Percentiles rank a stretch among this genome's conserved stretches.
Evolutionary conservation across 23 red algal genomes (phyloP).

Genomic region (Pyropia yezoensis): DNA sequence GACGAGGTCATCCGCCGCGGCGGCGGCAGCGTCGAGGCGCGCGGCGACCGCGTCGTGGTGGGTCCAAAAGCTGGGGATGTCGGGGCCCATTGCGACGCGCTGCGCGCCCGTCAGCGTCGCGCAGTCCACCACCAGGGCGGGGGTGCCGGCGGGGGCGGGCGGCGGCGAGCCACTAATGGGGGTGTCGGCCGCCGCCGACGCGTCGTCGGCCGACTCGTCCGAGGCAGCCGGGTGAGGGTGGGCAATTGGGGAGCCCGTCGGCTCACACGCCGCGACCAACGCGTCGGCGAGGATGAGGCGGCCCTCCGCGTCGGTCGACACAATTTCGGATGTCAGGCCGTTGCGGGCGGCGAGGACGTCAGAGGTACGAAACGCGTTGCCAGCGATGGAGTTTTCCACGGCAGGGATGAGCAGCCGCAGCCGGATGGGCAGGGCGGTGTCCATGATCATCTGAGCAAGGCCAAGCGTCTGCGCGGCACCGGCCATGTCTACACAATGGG

Average conservation of each 20-base stretch:
- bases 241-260: too few species aligned
- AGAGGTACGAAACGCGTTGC: constrained; percentile 68
- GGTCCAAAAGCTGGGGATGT: constrained; percentile 70
- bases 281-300: constrained; percentile 93
- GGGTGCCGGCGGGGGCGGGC: constrained; percentile 5
- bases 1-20: constrained; percentile 46
- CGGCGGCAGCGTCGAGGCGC: constrained; percentile 15
- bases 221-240: too few species aligned
- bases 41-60: constrained; percentile 38
- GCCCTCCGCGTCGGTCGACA: constrained; percentile 94
- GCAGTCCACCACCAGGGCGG: constrained; percentile 74
- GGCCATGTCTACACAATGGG: constrained; percentile 52
- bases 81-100: constrained; percentile 87
- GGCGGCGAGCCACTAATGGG: too few species aligned
- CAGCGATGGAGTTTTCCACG: constrained; percentile 76
- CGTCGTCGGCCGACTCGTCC: too few species aligned
- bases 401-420: constrained; percentile 87
- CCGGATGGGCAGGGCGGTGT: constrained; percentile 27
- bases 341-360: constrained; percentile 87
- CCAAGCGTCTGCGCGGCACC: constrained; percentile 84
- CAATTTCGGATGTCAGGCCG: constrained; percentile 63
- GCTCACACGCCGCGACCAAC: constrained; percentile 66
- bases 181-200: too few species aligned
- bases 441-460: constrained; percentile 87
- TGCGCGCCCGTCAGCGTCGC: constrained; percentile 94